Base-by-base conservation (phyloP, 177 flowering plant genomes). In the Vitis hybrid region DNA sequence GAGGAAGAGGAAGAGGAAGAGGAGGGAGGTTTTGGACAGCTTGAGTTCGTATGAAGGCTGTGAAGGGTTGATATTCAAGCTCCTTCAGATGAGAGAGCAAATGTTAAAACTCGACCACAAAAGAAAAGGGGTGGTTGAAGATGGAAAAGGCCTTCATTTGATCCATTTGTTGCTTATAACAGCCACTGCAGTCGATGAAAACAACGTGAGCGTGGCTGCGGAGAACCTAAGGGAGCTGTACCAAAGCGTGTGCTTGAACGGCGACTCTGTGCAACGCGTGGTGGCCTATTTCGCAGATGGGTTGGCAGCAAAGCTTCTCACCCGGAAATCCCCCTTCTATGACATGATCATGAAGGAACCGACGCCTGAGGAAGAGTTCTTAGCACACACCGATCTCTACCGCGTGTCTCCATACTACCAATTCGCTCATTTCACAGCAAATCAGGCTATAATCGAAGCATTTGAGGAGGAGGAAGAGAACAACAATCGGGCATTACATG, bases 361-460 rank as follows among this genome's bases (percentile, higher is more conserved):
- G 5, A 78, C 92, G 0, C 69, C 60, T 1, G 82, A 81, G 12
- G 89, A 88, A 62, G 84, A 84, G 81, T 84, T 90, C 70, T 51
- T 66, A n/a, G 90, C 87, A 0, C 87, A 84, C 64, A 88, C 84
- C 0, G 73, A 80, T 62, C 76, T 90, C 56, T 90, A 90, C 60
- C 58, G 87, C 11, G 92, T 78, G 0, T 90, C 91, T 16, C 95
- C 95, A 1, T 87, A 76, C 63, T 84, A 84, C 76, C 95, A 90
- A 49, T 88, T 90, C 16, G 90, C 90, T 58, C 92, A 90, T 77
- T 88, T 90, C 84, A 90, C 95, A 0, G 92, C 95, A 7, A 90
- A 90, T 58, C 95, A 90, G 55, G 88, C 85, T 6, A 88, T 90
- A 14, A 22, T 90, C 13, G 91, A 88, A 55, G 91, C 90, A 1